Evolutionary conservation across 2,329 filamentous ascomycete genomes (phyloP).

Genomic region (Botrytis galanthina): DNA sequence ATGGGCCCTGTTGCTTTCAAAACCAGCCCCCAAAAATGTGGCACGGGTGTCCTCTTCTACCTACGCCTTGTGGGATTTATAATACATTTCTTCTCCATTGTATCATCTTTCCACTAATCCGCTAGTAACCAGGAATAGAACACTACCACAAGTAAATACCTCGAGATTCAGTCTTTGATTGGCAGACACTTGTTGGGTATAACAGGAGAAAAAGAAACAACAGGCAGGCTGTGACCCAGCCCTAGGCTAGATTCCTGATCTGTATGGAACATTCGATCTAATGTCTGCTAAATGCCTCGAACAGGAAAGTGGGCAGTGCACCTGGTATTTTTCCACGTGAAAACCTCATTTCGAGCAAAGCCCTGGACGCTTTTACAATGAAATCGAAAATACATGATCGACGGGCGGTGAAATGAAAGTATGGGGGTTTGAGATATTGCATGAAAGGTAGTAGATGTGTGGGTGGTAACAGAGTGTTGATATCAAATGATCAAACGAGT

Average conservation of each 20-base stretch:
- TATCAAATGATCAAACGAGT: constrained; percentile 1
- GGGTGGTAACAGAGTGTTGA: constrained; percentile 1
- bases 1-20: not conserved
- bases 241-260: not conserved
- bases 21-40: constrained; percentile 13
- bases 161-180: not conserved
- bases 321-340: not conserved
- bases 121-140: not conserved
- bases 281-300: constrained; percentile 5
- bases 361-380: constrained; percentile 7
- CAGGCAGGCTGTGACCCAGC: not conserved
- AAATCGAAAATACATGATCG: not conserved
- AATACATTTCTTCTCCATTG: not conserved
- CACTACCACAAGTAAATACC: not conserved
- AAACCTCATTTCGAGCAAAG: not conserved
- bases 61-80: constrained; percentile 1
- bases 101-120: not conserved
- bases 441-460: constrained; percentile 1
- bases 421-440: constrained; percentile 8
- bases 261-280: not conserved
- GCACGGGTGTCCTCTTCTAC: not conserved
- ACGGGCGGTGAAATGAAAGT: constrained; percentile 16
- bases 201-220: not conserved
- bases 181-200: not conserved
- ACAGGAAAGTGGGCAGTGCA: not conserved